Evolutionary conservation across 148 eudicot species (phyloP), one percentile per base, ranked within the genome.

Genomic region (Heliamphora exappendiculata): DNA sequence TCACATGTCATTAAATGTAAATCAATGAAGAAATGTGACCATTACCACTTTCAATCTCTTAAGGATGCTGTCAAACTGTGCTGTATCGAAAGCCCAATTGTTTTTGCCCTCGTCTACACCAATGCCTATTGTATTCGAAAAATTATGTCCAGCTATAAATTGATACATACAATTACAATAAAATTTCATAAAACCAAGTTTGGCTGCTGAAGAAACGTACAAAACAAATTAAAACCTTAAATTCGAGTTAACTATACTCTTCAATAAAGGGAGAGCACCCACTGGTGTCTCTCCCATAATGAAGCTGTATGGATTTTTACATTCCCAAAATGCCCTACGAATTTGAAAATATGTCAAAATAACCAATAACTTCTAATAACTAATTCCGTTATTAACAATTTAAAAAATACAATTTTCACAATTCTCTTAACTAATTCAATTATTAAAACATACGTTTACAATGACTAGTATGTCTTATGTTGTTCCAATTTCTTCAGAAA

Each of bases 31-130:
- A 75, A 78, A 50, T 29, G 57, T 22, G 45, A 37, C 75, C 75
- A 55, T 80, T 86, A 95, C 99, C 91, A 95, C 99, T 95, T 92
- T 91, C 86, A 95, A 82, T 74, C 82, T 92, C 78, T 91, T 92
- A 77, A 95, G 94, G 72, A 95, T 95, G 83, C 70, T 86, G 76
- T 95, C 99, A 79, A 95, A 95, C 78, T 95, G 99, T 44, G 92
- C 34, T 37, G 99, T 95, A 81, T 95, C 94, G 73, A 92, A 95
- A 10, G 97, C 99, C 99, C 99, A 95, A 19, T 74, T 84, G 72
- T 95, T 95, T 50, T 58, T 79, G 8, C 86, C 82, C 86, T 89
- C 89, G 41, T 95, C 97, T 50, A 89, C 51, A 53, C 99, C 99
- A 75, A 95, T 85, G 34, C 99, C 98, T 94, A 79, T 76, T 34